A percentile compares a stretch with the other conserved stretches of the same genome.
phyloP scores from a whole-genome alignment of 257 asterid species.

The Rauvolfia tetraphylla region DNA sequence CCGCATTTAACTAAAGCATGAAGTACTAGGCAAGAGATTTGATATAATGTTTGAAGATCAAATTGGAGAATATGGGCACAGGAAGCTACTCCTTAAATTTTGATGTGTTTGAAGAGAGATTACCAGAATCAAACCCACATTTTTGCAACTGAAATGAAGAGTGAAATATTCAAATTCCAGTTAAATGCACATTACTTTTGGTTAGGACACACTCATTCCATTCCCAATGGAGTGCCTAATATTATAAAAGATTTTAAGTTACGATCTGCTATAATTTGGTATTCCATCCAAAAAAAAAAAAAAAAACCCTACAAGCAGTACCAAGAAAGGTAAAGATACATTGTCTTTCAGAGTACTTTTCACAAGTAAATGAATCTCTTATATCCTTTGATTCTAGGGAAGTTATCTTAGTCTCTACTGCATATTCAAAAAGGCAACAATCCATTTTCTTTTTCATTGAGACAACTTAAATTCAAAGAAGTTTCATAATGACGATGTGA shows the following conservation, averaged over 20 bases:
- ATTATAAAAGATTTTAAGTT: not conserved
- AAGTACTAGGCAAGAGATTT: not conserved
- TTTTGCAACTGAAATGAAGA: not conserved
- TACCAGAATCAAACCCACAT: not conserved
- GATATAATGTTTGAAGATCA: not conserved
- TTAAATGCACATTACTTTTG: not conserved
- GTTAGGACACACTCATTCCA: not conserved
- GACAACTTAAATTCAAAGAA: not conserved
- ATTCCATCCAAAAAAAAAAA: too few species aligned
- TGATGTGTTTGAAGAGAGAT: not conserved
- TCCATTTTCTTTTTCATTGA: not conserved
- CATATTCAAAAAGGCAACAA: not conserved
- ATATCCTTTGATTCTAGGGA: not conserved
- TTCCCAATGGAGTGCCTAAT: not conserved
- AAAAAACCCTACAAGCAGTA: not conserved
- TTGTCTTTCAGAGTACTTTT: not conserved
- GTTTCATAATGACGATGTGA: not conserved
- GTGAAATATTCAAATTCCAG: not conserved
- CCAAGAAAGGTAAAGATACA: not conserved
- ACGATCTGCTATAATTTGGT: not conserved
- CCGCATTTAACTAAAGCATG: not conserved
- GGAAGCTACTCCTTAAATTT: not conserved
- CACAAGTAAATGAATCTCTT: not conserved
- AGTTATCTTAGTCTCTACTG: not conserved
- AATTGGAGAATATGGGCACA: not conserved